Evolutionary conservation across 495 filamentous ascomycete species (phyloP), one percentile per base, ranked within the genome.

Genomic region (Podospora appendiculata): DNA sequence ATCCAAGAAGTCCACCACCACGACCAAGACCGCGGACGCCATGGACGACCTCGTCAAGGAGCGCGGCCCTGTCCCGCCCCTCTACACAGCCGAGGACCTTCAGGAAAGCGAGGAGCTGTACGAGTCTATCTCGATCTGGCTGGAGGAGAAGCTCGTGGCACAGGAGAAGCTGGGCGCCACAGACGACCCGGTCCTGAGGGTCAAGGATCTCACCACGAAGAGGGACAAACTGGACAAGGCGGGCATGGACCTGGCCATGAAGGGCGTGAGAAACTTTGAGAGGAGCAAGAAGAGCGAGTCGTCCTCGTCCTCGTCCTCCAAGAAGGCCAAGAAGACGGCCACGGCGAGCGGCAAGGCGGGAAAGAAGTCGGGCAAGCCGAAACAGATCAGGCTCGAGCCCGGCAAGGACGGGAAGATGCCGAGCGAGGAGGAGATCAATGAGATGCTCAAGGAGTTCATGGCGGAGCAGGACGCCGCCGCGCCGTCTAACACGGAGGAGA

Each of bases 201-300:
- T 82, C 45, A 81, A 81, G 59, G 90, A 92, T 14, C 65, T 95
- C 18, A 45, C 66, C 55, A 64, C 79, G 11, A 80, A 79, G 60
- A 70, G 80, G 8, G 76, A 82, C 58, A 73, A 81, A 66, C 69
- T 91, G 19, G 79, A 82, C 61, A 76, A 81, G 47, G 77, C 78
- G 6, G 80, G 87, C 41, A 75, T 87, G 61, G 83, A 87, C 47
- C 74, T 91, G 42, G 72, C 87, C 43, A 77, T 85, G 76, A 85
- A 81, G 76, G 84, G 83, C 60, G 82, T 90, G 58, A 78, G 75
- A 45, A 75, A 80, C 51, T 76, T 76, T 54, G 73, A 79, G 54
- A 63, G 55, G 54, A 77, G 74, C 48, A 77, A 77, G 59, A 61
- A 54, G 12, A 62, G 56, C 3, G 64, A 64, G 18, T 62, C 60